Evolutionary conservation across 2,329 filamentous ascomycete species (phyloP), one percentile per base, ranked within the genome.

Genomic region (Colletotrichum sp.): DNA sequence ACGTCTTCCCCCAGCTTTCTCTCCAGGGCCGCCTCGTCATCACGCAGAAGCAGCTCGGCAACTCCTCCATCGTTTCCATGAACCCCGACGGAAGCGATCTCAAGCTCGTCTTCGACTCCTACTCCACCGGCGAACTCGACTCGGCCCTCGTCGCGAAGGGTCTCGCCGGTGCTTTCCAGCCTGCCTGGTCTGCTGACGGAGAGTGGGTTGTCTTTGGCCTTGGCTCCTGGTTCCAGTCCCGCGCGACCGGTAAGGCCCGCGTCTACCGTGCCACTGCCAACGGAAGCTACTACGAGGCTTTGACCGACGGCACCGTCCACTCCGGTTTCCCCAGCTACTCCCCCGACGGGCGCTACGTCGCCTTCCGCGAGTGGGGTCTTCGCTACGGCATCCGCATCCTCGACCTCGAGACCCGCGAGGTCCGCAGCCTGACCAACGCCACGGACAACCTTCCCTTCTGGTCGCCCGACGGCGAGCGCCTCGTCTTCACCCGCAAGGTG

Each of bases 31-130:
- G 71, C 9, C 66, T 74, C 18, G 66, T 65, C 22, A 63, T 74
- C 30, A 74, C 71, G 1, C 71, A 74, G 44, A 74, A 74, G 60
- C 67, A 75, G 34, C 72, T 71, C n/a, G 67, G 67, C 59, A 75
- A 75, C 67, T 71, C 72, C 10, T 75, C 67, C 59, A 71, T 75
- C n/a, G 72, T 75, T 26, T 65, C 72, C 26, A 71, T 71, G 72
- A 66, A 70, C 71, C 71, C 71, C 8, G 66, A 73, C 57, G 71
- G 71, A 55, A 62, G 65, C 36, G 71, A 69, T 22, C 65, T 69
- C 65, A 63, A 64, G 30, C 71, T 73, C 71, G 71, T 73, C 57
- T 73, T 73, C 26, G 71, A 73, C 39, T 73, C 71, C 52, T 64
- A 60, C 28, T 44, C 65, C 22, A 73, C 71, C 12, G 57, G 39